Base-by-base conservation (phyloP, 495 filamentous ascomycete genomes). In the Margaritispora aquatica region DNA sequence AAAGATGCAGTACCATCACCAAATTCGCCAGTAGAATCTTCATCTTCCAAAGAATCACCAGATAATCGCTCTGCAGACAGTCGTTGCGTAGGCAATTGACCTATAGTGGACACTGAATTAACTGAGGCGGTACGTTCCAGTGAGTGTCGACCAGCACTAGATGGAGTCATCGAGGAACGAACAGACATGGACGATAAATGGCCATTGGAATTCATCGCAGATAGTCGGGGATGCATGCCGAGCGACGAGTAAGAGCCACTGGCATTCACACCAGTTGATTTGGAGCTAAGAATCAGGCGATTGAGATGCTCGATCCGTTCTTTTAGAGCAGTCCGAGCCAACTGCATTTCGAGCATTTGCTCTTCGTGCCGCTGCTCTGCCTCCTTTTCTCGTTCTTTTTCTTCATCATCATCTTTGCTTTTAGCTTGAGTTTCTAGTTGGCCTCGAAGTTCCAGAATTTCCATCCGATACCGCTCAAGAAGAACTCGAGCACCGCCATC, bases 251-350 rank as follows among this genome's bases (percentile, higher is more conserved):
- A 81, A 9, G 84, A 86, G 19, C 87, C 83, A 51, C 83, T 84
- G 21, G 76, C 72, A 70, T 98, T 98, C 48, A 98, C 94, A 19
- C 94, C 94, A 0, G 89, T 88, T 15, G 92, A 96, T 67, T 97
- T 96, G 17, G 94, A 97, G 67, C 88, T 92, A 26, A 98, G 76
- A 62, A 98, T 97, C 11, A 98, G 80, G 21, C 94, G 88, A 71
- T 97, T 98, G 5, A 98, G 81, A 74, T 98, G 94, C 73, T 97
- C 92, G 62, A 98, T 98, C 26, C 94, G 86, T 73, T 97, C 93
- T 66, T 98, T 97, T 51, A 98, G 73, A 4, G 95, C 95, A 1
- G 93, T 98, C 24, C 95, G 83, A 15, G 94, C 94, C 26, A 98
- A 80, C 70, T 98, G 94, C 85, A 98, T 98, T 70, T 97, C 94